Percentiles rank a stretch among this genome's conserved stretches.
Conservation (phyloP, 805 yeast species). For the Ogataea siamensis region DNA sequence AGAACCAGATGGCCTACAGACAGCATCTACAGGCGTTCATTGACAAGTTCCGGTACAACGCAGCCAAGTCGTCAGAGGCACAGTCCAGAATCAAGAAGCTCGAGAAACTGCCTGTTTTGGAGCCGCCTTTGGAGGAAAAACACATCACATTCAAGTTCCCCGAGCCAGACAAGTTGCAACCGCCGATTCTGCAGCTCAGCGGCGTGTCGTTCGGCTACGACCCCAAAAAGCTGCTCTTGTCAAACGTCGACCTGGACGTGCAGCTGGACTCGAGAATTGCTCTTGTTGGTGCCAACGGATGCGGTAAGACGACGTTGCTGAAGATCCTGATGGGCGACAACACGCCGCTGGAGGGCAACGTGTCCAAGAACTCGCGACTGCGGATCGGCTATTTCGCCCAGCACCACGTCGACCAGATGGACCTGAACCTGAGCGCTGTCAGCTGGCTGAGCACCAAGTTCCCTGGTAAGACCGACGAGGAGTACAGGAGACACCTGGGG, state of each 20-base stretch:
- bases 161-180: conserved; percentile 88
- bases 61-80: conserved; percentile 96
- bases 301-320: conserved; percentile 95
- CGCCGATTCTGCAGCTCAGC: conserved; percentile 88
- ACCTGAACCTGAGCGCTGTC: conserved; percentile 77
- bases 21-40: conserved; percentile 91
- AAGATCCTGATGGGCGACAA: conserved; percentile 80
- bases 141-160: conserved; percentile 86
- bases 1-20: conserved; percentile 94
- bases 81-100: conserved; percentile 96
- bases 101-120: conserved; percentile 89
- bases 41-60: conserved; percentile 95
- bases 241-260: conserved; percentile 82
- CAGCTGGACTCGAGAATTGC: conserved; percentile 95
- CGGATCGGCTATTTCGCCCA: conserved; percentile 97
- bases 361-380: conserved; percentile 77
- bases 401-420: conserved; percentile 98
- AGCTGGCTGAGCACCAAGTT: conserved; percentile 87
- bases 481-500: conserved; percentile 93
- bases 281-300: conserved; percentile 97
- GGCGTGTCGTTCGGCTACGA: conserved; percentile 84
- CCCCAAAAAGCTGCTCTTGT: conserved; percentile 60
- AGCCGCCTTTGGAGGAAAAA: conserved; percentile 92
- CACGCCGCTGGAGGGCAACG: conserved; percentile 72
- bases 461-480: conserved; percentile 96